Base-by-base conservation (phyloP, 768 basidiomycete genomes). In the Mycena floridula region DNA sequence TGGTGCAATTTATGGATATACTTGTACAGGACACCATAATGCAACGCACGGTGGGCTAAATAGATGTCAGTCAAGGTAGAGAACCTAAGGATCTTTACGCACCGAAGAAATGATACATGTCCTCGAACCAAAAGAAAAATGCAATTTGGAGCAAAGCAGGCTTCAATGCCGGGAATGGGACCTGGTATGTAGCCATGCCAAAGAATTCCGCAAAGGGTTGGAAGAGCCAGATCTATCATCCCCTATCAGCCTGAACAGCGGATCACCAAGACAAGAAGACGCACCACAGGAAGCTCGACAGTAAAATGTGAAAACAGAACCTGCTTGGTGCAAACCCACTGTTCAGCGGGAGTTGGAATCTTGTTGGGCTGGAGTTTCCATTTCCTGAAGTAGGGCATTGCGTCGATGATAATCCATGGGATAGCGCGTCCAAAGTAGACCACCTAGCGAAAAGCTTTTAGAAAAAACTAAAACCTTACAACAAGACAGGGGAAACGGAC, bases 1-100 rank as follows among this genome's bases (percentile, higher is more conserved):
- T 98, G 96, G 63, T 99, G 96, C 26, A 98, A 74, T 67, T 96
- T 95, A 77, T 96, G 93, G 52, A 96, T 90, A 63, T 93, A 74
- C 64, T 85, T 90, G 74, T 95, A 94, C 42, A 95, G 72, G 1
- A 74, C 60, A 42, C 88, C 84, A 50, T 77, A 85, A 66, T 98
- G 94, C 15, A 97, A 77, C 3, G 85, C 82, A 55, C 90, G 84
- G 66, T 98, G 93, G 46, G 6, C 9, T 9, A 6, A 22, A 13
- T 42, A 18, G 3, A 1, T 26, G 16, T 20, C 22, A 5, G 23
- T 40, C 18, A 40, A 21, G 20, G 37, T 11, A 8, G 25, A n/a
- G 24, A 26, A 39, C 36, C 12, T 23, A 38, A 8, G 21, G n/a
- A 15, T 62, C 77, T 26, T 56, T n/a, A n/a, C n/a, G n/a, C n/a